Conservation (phyloP, 148 eudicot species). For the Rhododendron henanense region DNA sequence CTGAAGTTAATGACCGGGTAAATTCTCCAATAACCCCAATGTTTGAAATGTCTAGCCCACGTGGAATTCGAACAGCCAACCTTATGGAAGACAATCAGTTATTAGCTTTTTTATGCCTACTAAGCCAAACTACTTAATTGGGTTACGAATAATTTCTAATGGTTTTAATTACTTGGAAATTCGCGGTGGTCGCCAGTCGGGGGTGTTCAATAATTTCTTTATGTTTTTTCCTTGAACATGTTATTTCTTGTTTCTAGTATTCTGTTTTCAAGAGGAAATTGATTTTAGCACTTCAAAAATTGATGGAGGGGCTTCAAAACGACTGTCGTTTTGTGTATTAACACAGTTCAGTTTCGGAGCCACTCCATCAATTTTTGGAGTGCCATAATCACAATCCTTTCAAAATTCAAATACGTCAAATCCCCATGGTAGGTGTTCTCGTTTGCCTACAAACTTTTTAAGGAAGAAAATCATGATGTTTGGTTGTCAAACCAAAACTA, state of each 20-base stretch:
- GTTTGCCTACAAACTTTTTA: not conserved
- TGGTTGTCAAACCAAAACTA: not conserved
- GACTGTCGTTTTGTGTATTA: too few species aligned
- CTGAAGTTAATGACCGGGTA: too few species aligned
- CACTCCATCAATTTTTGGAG: too few species aligned
- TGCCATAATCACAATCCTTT: not conserved
- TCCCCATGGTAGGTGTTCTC: not conserved
- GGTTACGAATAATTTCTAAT: not conserved
- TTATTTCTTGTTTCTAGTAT: not conserved
- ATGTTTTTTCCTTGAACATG: not conserved
- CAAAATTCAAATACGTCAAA: not conserved
- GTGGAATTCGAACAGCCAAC: too few species aligned
- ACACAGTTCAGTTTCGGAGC: too few species aligned
- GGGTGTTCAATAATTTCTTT: not conserved
- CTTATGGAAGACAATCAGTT: too few species aligned
- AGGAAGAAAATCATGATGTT: not conserved
- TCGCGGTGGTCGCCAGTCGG: too few species aligned
- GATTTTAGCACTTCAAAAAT: too few species aligned
- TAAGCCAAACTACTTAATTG: not conserved
- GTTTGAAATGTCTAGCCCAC: not conserved
- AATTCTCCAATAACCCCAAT: too few species aligned
- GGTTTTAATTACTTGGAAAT: too few species aligned
- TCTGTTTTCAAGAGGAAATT: not conserved
- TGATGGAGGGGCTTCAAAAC: too few species aligned
- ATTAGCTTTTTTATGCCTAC: too few species aligned